These are phyloP conservation scores for Porphyra umbilicalis DNA, from an alignment of 31 red algal species.

Conservation along the genomic window DNA sequence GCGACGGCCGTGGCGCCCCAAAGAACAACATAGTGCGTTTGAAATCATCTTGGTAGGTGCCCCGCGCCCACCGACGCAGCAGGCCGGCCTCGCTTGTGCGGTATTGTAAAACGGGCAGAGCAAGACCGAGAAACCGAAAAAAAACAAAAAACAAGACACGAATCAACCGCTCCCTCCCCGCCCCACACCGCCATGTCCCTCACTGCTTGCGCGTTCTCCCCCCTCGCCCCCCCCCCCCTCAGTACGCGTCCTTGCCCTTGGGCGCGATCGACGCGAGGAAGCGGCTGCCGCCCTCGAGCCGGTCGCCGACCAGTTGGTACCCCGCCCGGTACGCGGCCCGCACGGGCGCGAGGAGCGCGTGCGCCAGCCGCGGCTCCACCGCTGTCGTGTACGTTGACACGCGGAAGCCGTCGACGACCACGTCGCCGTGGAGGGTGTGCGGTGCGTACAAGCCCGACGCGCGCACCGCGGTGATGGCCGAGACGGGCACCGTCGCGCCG, in stretches of 20 bases:
- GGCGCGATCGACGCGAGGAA: background rate
- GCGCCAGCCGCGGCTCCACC: conserved; percentile 27
- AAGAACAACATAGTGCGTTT: no score
- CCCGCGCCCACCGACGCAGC: no score
- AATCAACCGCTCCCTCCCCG: no score
- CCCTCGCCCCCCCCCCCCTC: background rate
- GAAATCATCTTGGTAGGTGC: no score
- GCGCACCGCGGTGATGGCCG: conserved; percentile 1
- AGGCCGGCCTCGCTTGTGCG: no score
- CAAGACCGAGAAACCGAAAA: no score
- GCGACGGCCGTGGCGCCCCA: no score
- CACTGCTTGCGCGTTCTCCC: no score
- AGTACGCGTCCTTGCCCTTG: background rate
- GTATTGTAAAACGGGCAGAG: no score
- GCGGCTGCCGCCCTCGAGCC: background rate
- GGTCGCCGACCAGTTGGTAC: background rate
- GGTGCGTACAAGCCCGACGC: conserved; percentile 30
- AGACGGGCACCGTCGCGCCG: conserved; percentile 19
- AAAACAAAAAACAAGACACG: no score
- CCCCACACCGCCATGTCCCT: no score
- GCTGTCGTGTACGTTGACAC: conserved; percentile 24
- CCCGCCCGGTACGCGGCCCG: conserved; percentile 9
- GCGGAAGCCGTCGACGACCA: conserved; percentile 45
- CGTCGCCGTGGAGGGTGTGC: conserved; percentile 47
- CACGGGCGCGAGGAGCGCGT: conserved; percentile 34